phyloP scores from a whole-genome alignment of 495 filamentous ascomycete species.

The Pyronema domesticum region DNA sequence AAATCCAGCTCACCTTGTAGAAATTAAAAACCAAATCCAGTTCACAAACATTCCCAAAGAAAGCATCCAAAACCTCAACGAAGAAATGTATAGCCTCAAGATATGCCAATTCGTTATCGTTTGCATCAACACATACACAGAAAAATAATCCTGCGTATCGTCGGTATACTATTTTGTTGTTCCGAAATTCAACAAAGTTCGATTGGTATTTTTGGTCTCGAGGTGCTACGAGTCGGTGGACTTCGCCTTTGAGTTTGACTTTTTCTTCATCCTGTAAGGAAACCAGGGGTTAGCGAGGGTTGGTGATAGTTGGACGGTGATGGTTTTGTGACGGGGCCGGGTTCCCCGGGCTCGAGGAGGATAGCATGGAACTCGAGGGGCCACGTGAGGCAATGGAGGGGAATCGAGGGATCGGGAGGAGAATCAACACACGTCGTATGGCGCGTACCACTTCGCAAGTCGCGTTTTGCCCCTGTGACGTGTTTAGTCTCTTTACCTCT shows the following conservation, averaged over 20 bases:
- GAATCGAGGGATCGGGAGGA: neutral
- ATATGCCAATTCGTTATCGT: constrained; percentile 95
- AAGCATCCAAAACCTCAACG: constrained; percentile 92
- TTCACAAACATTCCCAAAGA: constrained; percentile 98
- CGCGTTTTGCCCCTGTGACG: constrained; percentile 83
- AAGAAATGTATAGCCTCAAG: constrained; percentile 98
- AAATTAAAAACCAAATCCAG: constrained; percentile 98
- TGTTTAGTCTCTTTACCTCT: constrained; percentile 26
- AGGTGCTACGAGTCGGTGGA: constrained; percentile 91
- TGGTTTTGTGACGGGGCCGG: neutral
- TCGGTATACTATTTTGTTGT: constrained; percentile 86
- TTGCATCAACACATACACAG: constrained; percentile 96
- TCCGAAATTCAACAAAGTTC: constrained; percentile 93
- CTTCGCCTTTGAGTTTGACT: constrained; percentile 25
- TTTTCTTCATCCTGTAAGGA: constrained; percentile 21
- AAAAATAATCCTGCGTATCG: constrained; percentile 96
- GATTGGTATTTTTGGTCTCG: constrained; percentile 98
- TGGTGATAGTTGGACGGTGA: neutral
- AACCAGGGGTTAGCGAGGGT: neutral
- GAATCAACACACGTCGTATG: constrained; percentile 47
- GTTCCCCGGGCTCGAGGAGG: neutral
- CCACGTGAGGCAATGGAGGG: no score
- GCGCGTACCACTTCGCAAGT: constrained; percentile 96
- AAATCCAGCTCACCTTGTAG: constrained; percentile 45
- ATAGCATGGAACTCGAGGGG: no score